phyloP scores from a whole-genome alignment of 2,329 filamentous ascomycete genomes.

The Paecilomyces sp. region DNA sequence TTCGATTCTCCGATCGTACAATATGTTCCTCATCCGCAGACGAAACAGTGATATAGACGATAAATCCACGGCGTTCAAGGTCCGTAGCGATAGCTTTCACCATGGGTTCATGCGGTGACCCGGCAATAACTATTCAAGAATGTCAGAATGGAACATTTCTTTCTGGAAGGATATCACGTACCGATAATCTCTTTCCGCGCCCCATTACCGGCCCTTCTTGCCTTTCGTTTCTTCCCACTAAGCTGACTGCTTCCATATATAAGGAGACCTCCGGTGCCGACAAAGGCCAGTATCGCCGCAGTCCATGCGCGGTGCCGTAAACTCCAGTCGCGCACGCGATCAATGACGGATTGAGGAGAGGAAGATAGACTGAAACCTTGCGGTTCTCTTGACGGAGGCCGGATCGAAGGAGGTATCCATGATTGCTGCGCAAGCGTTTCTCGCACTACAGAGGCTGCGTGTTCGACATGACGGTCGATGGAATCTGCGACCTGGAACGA shows the following conservation, averaged over 20 bases:
- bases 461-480: slow-evolving; percentile 74
- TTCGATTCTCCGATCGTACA: slow-evolving; percentile 67
- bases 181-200: slow-evolving; percentile 75
- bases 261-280: slow-evolving; percentile 56
- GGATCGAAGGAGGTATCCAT: slow-evolving; percentile 67
- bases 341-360: slow-evolving; percentile 37
- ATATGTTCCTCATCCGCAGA: slow-evolving; percentile 77
- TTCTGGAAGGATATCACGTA: slow-evolving; percentile 21
- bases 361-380: slow-evolving; percentile 20
- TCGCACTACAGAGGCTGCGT: slow-evolving; percentile 62
- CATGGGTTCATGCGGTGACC: slow-evolving; percentile 77
- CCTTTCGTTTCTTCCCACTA: slow-evolving; percentile 60
- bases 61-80: slow-evolving; percentile 82
- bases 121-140: slow-evolving; percentile 62
- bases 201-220: slow-evolving; percentile 72
- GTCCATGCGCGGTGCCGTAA: slow-evolving; percentile 65
- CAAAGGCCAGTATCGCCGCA: slow-evolving; percentile 61
- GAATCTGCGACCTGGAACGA: slow-evolving; percentile 68
- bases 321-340: slow-evolving; percentile 64
- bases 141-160: slow-evolving; percentile 10
- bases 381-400: slow-evolving; percentile 39
- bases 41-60: slow-evolving; percentile 84
- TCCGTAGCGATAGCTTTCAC: slow-evolving; percentile 78
- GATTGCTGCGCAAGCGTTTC: slow-evolving; percentile 58
- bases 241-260: slow-evolving; percentile 56